Evolutionary conservation across 768 basidiomycete genomes (phyloP).

Genomic region (Lactarius sanguifluus): DNA sequence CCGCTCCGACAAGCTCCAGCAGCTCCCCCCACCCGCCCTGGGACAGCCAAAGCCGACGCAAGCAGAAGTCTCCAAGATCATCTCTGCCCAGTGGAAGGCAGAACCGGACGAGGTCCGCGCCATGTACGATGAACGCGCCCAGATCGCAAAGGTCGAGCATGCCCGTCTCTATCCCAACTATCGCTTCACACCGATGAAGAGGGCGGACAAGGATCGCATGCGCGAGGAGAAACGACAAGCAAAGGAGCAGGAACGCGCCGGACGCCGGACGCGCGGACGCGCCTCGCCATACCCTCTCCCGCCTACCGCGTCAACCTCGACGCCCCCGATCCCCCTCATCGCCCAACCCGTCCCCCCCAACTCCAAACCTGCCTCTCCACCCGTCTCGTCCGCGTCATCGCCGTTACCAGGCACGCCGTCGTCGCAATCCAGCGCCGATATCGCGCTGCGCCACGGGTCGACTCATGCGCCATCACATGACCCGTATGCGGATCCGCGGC

Average conservation of each 20-base stretch:
- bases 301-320: slow-evolving; percentile 8
- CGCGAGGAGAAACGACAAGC: slow-evolving; percentile 23
- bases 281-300: slow-evolving; percentile 19
- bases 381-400: slow-evolving; percentile 7
- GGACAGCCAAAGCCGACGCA: slow-evolving; percentile 38
- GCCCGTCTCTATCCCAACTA: slow-evolving; percentile 26
- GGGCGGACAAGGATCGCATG: slow-evolving; percentile 26
- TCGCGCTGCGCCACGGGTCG: background rate
- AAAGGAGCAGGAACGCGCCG: slow-evolving; percentile 25
- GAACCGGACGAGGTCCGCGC: slow-evolving; percentile 39
- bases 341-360: slow-evolving; percentile 2
- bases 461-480: slow-evolving; percentile 13
- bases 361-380: background rate
- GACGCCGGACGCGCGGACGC: slow-evolving; percentile 10
- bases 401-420: slow-evolving; percentile 1
- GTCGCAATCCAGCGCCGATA: slow-evolving; percentile 3
- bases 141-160: slow-evolving; percentile 27
- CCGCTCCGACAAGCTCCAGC: slow-evolving; percentile 44
- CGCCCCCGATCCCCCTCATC: background rate
- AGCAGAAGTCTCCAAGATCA: slow-evolving; percentile 45
- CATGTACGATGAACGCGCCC: slow-evolving; percentile 21
- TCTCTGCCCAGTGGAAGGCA: slow-evolving; percentile 43
- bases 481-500: background rate
- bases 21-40: slow-evolving; percentile 33
- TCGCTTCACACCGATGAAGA: slow-evolving; percentile 29